These are phyloP conservation scores for Dissophora globulifera DNA, from an alignment of 192 early-diverging fungal genomes.

Conservation along the genomic window DNA sequence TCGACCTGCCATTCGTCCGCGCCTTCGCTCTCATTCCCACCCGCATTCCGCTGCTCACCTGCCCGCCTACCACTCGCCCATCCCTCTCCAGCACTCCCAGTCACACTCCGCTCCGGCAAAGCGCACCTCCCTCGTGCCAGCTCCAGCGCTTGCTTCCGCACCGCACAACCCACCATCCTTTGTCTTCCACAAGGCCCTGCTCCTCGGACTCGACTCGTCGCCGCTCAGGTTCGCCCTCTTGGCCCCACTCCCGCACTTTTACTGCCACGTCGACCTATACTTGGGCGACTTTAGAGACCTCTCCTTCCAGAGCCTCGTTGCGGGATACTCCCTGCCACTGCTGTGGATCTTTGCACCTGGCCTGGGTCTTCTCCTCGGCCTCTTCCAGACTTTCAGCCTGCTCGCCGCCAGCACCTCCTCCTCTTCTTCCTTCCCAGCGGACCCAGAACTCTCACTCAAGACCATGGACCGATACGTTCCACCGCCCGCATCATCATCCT, in stretches of 20 bases:
- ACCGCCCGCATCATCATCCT: not conserved
- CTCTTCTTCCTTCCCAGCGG: not conserved
- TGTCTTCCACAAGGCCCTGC: constrained; percentile 3
- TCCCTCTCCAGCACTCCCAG: not conserved
- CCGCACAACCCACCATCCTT: not conserved
- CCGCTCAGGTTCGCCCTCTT: constrained; percentile 1
- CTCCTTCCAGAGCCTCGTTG: constrained; percentile 26
- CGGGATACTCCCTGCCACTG: constrained; percentile 29
- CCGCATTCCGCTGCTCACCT: constrained; percentile 1
- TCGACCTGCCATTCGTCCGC: not conserved
- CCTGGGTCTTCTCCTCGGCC: constrained; percentile 16
- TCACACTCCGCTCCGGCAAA: not conserved
- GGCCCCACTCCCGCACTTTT: not conserved
- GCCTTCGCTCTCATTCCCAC: constrained; percentile 1
- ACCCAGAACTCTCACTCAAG: not conserved
- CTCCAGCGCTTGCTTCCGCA: not conserved
- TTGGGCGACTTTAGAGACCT: not conserved
- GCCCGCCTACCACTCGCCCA: not conserved
- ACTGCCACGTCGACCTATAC: not conserved
- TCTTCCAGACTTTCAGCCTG: constrained; percentile 28
- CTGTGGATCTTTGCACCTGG: constrained; percentile 31
- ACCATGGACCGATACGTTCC: constrained; percentile 4
- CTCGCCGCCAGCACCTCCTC: constrained; percentile 5
- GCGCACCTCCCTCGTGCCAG: not conserved
- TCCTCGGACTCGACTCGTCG: not conserved